phyloP scores from a whole-genome alignment of 257 asterid genomes.

The Lithospermum erythrorhizon region DNA sequence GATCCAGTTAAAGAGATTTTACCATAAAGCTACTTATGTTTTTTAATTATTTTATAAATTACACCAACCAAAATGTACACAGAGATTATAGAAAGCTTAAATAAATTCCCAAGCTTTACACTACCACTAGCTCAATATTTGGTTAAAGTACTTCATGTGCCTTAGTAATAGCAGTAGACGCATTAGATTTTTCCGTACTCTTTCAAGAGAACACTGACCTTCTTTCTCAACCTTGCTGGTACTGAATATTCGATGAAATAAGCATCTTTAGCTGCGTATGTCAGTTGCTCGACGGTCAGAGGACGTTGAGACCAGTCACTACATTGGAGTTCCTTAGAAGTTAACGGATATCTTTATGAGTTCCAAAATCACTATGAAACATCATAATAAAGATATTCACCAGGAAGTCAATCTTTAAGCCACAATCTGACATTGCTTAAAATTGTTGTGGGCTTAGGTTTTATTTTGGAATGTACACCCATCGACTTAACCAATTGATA shows the following conservation, averaged over 20 bases:
- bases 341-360: not conserved
- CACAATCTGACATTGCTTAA: not conserved
- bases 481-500: too few species aligned
- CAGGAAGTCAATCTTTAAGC: not conserved
- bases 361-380: not conserved
- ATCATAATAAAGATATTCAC: not conserved
- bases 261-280: conserved; percentile 87
- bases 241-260: conserved; percentile 55
- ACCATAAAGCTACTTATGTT: too few species aligned
- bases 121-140: not conserved
- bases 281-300: conserved; percentile 71
- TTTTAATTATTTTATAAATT: not conserved
- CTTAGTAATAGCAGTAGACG: not conserved
- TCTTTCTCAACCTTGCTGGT: conserved; percentile 46
- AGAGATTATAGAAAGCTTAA: not conserved
- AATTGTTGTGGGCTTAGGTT: not conserved
- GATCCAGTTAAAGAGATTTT: too few species aligned
- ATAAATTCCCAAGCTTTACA: not conserved
- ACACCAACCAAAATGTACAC: not conserved
- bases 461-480: too few species aligned
- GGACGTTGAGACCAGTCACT: conserved; percentile 98
- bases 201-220: conserved; percentile 37
- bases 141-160: not conserved
- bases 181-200: not conserved
- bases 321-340: conserved; percentile 79